Base-by-base conservation (phyloP, 257 asterid species). In the Penstemon barbatus region DNA sequence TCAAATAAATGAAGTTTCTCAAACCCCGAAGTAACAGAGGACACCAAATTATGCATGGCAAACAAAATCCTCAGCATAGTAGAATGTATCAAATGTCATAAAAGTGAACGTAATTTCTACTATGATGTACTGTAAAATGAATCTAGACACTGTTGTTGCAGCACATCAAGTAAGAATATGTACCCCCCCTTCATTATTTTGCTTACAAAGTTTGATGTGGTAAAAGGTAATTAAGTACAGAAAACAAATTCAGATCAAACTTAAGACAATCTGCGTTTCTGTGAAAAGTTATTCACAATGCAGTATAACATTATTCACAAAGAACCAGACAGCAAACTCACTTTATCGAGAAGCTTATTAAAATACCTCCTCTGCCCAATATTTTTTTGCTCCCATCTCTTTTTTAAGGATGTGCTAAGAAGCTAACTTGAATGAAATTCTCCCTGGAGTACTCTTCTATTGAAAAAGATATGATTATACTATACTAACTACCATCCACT, bases 141-240 rank as follows among this genome's bases (percentile, higher is more conserved):
- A 57, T 6, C 43, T 6, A 36, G 62, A 33, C 62, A 57, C 45
- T 3, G 43, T 8, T 9, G n/a, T 8, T 12, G 11, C 39, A 57
- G 43, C 51, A 25, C 57, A 49, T 73, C 53, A 59, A 61, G 25
- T 25, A 55, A 65, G 68, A 61, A 61, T 43, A 58, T 10, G 13
- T 66, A 57, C 49, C 48, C 12, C 48, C 12, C 39, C 18, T 25
- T 50, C 57, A 25, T 39, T 15, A 43, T 39, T 15, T 57, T 52
- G 61, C 43, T 57, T 4, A 19, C 15, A 54, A 3, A 33, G 43
- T 42, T 51, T 15, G 10, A 51, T 8, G 61, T 56, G 43, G 40
- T 59, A 0, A 10, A 15, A 44, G 59, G 33, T 25, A 25, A 25
- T 25, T 25, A 25, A 25, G 33, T 25, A 25, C 2, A 25, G 33